phyloP scores from a whole-genome alignment of 164 flowering plant species.

The Litsea cubeba region DNA sequence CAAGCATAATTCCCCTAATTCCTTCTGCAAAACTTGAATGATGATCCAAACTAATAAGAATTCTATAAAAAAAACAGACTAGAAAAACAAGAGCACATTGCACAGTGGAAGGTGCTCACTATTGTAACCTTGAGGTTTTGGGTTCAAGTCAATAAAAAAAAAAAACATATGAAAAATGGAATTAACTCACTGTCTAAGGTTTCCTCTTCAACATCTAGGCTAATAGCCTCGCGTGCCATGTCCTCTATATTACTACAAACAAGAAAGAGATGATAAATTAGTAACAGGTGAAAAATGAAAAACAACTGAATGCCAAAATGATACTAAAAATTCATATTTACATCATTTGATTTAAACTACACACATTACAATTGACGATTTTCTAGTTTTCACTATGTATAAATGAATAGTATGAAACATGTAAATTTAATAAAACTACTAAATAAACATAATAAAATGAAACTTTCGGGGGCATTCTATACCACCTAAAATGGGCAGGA shows the following conservation, averaged over 20 bases:
- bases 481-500: too few species aligned
- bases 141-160: not conserved
- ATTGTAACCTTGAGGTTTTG: not conserved
- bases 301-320: too few species aligned
- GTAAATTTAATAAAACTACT: too few species aligned
- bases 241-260: constrained; percentile 87
- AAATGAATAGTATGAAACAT: too few species aligned
- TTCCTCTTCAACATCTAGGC: constrained; percentile 83
- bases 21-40: constrained; percentile 63
- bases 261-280: not conserved
- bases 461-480: too few species aligned
- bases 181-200: constrained; percentile 50
- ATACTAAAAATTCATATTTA: too few species aligned
- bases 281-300: not conserved
- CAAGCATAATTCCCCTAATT: constrained; percentile 61
- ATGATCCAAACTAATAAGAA: constrained; percentile 19
- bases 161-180: constrained; percentile 4
- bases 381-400: too few species aligned
- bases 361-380: too few species aligned
- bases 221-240: constrained; percentile 89
- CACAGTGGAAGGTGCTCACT: too few species aligned
- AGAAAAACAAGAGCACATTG: too few species aligned
- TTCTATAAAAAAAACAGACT: not conserved
- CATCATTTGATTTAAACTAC: too few species aligned
- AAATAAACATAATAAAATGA: too few species aligned